Percentiles rank a stretch among this genome's conserved stretches.
Conservation (phyloP, 179 eudicot species). For the Heliamphora pulchella region DNA sequence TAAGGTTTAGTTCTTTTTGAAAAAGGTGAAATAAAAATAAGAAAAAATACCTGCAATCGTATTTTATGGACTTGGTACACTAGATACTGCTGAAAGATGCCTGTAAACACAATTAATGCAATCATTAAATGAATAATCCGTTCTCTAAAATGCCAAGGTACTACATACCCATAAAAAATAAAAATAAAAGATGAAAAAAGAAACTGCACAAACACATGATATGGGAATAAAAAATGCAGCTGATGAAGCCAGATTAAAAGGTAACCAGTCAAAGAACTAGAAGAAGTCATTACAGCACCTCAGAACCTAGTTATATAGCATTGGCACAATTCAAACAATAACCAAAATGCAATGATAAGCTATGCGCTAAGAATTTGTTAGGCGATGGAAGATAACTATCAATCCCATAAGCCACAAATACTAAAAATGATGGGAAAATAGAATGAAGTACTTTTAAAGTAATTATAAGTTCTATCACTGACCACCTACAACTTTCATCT, state of each 20-base stretch:
- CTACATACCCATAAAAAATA: neutral
- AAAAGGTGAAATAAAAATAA: constrained; percentile 9
- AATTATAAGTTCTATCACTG: neutral
- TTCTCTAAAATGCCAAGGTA: neutral
- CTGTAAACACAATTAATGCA: constrained; percentile 33
- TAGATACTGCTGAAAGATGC: constrained; percentile 86
- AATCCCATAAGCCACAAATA: neutral
- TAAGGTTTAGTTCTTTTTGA: neutral
- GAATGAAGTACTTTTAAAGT: neutral
- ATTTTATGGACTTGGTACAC: constrained; percentile 92
- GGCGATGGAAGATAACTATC: neutral
- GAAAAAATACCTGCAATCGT: constrained; percentile 65
- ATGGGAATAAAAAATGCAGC: neutral
- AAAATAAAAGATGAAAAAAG: neutral
- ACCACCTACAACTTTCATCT: neutral
- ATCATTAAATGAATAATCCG: neutral
- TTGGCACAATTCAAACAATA: neutral
- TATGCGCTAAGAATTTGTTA: neutral
- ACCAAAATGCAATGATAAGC: neutral
- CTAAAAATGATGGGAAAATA: neutral
- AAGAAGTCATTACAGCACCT: neutral
- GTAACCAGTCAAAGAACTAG: neutral
- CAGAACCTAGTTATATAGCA: neutral
- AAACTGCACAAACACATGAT: too few relatives aligned
- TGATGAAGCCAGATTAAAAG: neutral